Evolutionary conservation across 805 yeast genomes (phyloP).

Genomic region (Starmerella cellae): DNA sequence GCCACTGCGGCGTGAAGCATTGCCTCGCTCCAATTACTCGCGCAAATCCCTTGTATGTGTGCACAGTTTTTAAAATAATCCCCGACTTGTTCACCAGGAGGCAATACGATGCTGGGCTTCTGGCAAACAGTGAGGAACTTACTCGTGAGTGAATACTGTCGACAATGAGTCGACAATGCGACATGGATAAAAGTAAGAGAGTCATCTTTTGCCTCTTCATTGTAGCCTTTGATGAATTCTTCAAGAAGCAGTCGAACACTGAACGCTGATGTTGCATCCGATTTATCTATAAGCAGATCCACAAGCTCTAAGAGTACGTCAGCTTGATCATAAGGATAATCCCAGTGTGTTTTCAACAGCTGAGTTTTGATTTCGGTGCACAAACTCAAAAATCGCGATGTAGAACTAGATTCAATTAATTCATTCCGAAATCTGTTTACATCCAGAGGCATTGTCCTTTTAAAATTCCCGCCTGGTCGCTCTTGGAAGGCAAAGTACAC

Average conservation of each 20-base stretch:
- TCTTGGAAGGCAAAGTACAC: too few species aligned
- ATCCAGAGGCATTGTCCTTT: too few species aligned
- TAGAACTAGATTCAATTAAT: neutral
- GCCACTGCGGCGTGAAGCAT: slow-evolving; percentile 11
- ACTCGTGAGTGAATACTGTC: neutral
- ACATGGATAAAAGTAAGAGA: slow-evolving; percentile 4
- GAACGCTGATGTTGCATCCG: too few species aligned
- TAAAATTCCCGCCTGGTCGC: too few species aligned
- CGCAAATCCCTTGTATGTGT: neutral
- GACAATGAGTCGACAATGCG: slow-evolving; percentile 1
- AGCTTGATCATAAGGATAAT: neutral
- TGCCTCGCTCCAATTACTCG: slow-evolving; percentile 7
- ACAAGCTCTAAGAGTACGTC: neutral
- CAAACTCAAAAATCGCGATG: neutral
- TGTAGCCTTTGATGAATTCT: neutral
- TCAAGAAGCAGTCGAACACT: too few species aligned
- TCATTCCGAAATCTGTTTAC: too few species aligned
- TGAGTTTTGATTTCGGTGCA: neutral
- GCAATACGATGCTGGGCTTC: neutral
- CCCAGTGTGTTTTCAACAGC: neutral
- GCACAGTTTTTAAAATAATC: slow-evolving; percentile 5
- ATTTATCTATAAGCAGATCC: neutral
- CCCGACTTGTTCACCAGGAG: neutral
- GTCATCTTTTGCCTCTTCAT: neutral
- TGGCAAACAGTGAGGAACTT: neutral